phyloP scores from a whole-genome alignment of 495 filamentous ascomycete species.

The Podospora australis region DNA sequence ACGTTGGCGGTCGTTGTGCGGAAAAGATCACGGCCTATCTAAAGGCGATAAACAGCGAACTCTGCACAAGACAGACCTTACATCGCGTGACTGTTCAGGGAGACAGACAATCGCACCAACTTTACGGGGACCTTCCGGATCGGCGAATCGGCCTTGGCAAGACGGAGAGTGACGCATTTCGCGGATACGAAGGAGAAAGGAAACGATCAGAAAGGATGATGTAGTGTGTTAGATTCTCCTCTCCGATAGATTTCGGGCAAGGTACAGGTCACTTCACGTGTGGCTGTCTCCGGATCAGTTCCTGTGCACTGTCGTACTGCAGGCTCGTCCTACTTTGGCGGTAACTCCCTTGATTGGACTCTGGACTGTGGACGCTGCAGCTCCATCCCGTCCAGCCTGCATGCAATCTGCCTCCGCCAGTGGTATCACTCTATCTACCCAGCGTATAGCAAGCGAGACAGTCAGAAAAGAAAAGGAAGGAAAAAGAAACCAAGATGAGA shows the following conservation, averaged over 20 bases:
- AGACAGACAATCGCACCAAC: too few relatives aligned
- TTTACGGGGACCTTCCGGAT: too few relatives aligned
- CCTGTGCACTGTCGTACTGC: slow-evolving; percentile 2
- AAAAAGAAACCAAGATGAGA: background rate
- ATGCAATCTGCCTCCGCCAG: background rate
- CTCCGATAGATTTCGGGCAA: slow-evolving; percentile 7
- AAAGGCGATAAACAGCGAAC: too few relatives aligned
- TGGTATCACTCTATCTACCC: background rate
- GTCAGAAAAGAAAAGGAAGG: background rate
- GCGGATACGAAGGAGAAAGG: background rate
- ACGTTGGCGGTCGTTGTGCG: too few relatives aligned
- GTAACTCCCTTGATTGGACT: slow-evolving; percentile 4
- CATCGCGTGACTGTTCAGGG: too few relatives aligned
- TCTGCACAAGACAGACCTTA: too few relatives aligned
- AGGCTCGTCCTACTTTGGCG: background rate
- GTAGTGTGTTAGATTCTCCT: too few relatives aligned
- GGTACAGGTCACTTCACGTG: background rate
- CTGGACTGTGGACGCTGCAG: background rate
- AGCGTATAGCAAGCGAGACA: background rate
- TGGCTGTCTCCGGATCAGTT: slow-evolving; percentile 10
- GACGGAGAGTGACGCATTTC: background rate
- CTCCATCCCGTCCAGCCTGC: too few relatives aligned
- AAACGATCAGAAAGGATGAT: background rate
- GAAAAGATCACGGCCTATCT: too few relatives aligned
- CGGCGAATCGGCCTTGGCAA: background rate